A percentile compares a stretch with the other conserved stretches of the same genome.
These are phyloP conservation scores for Globisporangium ultimum DNA, from an alignment of 352 stramenopile species.

Conservation along the genomic window DNA sequence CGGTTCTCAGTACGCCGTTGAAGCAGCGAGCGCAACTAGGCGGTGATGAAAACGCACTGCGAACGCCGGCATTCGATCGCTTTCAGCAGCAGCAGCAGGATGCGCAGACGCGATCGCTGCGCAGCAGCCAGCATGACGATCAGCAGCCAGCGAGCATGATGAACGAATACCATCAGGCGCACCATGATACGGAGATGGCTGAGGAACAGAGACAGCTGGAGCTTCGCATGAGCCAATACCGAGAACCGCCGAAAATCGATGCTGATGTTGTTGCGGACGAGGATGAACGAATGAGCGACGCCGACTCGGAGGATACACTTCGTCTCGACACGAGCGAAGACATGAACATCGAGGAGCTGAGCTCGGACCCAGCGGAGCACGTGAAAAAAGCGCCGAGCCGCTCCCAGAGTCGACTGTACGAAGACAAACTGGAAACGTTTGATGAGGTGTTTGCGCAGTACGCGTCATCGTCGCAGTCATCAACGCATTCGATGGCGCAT, in stretches of 20 bases:
- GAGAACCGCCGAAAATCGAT: conserved; percentile 15
- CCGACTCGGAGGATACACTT: conserved; percentile 26
- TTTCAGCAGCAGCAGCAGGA: conserved; percentile 6
- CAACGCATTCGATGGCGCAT: conserved; percentile 32
- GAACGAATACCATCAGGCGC: not conserved
- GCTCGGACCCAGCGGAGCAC: conserved; percentile 7
- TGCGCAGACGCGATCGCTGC: not conserved
- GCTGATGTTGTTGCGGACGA: conserved; percentile 18
- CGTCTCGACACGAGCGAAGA: conserved; percentile 41
- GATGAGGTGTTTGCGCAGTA: conserved; percentile 58
- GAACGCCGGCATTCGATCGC: not conserved
- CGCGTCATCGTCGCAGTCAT: conserved; percentile 50
- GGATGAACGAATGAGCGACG: conserved; percentile 49
- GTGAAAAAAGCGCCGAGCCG: conserved; percentile 21
- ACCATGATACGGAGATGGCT: conserved; percentile 1
- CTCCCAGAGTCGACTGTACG: conserved; percentile 30
- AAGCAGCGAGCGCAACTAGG: not conserved
- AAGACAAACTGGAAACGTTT: conserved; percentile 44
- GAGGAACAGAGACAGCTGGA: conserved; percentile 2
- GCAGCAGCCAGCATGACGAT: not conserved
- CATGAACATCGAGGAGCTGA: conserved; percentile 20
- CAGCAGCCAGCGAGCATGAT: not conserved
- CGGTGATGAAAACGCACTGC: not conserved
- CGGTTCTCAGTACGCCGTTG: conserved; percentile 1
- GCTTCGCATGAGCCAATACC: conserved; percentile 9